phyloP scores from a whole-genome alignment of 2,329 filamentous ascomycete species.

The Clonostachys rhizophaga region DNA sequence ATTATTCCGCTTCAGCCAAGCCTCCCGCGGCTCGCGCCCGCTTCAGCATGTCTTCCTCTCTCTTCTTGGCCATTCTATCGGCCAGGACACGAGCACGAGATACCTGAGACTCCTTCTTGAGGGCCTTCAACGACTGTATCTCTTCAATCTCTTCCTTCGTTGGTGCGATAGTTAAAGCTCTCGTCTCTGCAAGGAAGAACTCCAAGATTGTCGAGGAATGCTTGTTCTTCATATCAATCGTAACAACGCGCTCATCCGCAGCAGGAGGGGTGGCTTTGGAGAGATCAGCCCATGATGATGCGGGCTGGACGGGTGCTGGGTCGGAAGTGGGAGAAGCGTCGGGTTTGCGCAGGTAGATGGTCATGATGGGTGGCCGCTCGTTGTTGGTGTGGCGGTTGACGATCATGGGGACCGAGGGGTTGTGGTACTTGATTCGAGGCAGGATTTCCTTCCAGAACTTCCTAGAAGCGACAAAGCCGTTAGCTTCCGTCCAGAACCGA shows the following conservation, averaged over 20 bases:
- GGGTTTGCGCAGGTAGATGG: constrained; percentile 55
- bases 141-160: constrained; percentile 55
- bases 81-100: constrained; percentile 51
- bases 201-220: constrained; percentile 58
- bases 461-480: constrained; percentile 34
- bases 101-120: constrained; percentile 40
- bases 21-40: constrained; percentile 30
- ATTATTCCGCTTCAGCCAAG: constrained; percentile 21
- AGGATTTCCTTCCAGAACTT: constrained; percentile 86
- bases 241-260: constrained; percentile 42
- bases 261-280: constrained; percentile 43
- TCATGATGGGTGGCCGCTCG: constrained; percentile 53
- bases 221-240: constrained; percentile 61
- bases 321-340: constrained; percentile 1
- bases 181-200: constrained; percentile 57
- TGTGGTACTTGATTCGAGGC: constrained; percentile 89
- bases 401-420: constrained; percentile 79
- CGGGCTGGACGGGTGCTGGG: constrained; percentile 27
- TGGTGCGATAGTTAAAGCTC: constrained; percentile 50
- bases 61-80: constrained; percentile 51
- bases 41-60: constrained; percentile 50
- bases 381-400: constrained; percentile 64
- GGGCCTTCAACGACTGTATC: constrained; percentile 52
- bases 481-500: not conserved
- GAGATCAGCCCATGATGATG: constrained; percentile 40